These are phyloP conservation scores for Aspergillus mulundensis DNA, from an alignment of 495 filamentous ascomycete genomes.

Conservation along the genomic window DNA sequence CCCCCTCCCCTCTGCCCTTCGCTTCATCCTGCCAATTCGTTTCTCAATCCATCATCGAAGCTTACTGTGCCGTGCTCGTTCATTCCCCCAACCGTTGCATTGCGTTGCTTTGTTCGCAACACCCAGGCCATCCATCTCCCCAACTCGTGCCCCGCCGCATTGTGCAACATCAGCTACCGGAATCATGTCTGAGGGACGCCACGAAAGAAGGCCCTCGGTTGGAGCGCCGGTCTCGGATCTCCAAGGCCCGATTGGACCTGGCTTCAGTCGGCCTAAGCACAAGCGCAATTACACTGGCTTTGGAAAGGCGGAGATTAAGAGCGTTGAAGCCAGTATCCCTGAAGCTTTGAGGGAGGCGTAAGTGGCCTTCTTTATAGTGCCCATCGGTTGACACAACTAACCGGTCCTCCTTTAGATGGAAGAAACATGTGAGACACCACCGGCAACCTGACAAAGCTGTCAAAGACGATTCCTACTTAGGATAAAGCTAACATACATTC, in stretches of 20 bases:
- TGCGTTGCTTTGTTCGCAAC: neutral
- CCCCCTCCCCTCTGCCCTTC: conserved; percentile 11
- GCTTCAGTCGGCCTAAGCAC: conserved; percentile 79
- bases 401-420: conserved; percentile 56
- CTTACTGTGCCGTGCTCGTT: neutral
- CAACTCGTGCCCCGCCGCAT: neutral
- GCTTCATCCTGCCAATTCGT: neutral
- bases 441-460: neutral
- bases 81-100: neutral
- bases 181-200: conserved; percentile 27
- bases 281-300: conserved; percentile 92
- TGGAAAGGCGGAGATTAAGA: conserved; percentile 85
- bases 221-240: conserved; percentile 79
- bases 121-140: neutral
- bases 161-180: neutral
- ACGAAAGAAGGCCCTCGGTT: conserved; percentile 71
- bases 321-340: conserved; percentile 83
- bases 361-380: conserved; percentile 24
- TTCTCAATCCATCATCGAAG: neutral
- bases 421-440: conserved; percentile 57
- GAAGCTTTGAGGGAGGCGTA: conserved; percentile 79
- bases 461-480: neutral
- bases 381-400: conserved; percentile 14
- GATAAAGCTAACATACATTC: neutral
- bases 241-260: conserved; percentile 72